Evolutionary conservation across 2,329 filamentous ascomycete species (phyloP), one percentile per base, ranked within the genome.

Genomic region (Chaetoscypha palmicola): DNA sequence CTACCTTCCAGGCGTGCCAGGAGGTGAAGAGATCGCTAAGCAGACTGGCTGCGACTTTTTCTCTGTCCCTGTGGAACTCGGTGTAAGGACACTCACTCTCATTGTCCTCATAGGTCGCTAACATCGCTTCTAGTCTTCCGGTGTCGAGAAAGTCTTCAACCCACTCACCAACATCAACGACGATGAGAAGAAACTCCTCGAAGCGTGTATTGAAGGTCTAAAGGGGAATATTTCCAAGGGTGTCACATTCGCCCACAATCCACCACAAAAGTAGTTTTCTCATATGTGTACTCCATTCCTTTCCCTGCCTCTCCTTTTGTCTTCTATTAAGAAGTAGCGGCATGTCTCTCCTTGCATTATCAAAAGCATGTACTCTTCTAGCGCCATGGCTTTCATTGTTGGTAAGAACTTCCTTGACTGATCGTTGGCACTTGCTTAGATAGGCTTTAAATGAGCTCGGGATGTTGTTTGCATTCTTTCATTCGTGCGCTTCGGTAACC

Each of bases 171-270:
- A 75, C 52, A 79, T 89, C 62, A 88, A 84, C 63, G 84, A 88
- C 37, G 80, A 88, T 70, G 92, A 97, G 79, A 86, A 94, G 82
- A 79, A 77, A 61, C 80, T 97, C 54, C 77, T 97, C 59, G 73
- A 84, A 60, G 82, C 79, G 62, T 79, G 77, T 65, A 76, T 86
- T 64, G 73, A 78, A 58, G 91, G 84, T 56, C 79, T 97, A 52
- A 85, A 89, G 75, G 83, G 79, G 71, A 97, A 97, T 74, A 95
- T 98, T 66, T 71, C 79, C 63, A 96, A 97, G 81, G 92, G 92
- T 64, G 74, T 96, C 64, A 79, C 82, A 64, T 98, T 97, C 66
- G 83, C 83, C 68, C 76, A 86, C 73, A 90, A 83, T 76, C 80
- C 86, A 66, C 84, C 88, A 64, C 80, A 88, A 79, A 90, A 90